Conservation (phyloP, 2,329 filamentous ascomycete species). For the Aspergillus sp. region DNA sequence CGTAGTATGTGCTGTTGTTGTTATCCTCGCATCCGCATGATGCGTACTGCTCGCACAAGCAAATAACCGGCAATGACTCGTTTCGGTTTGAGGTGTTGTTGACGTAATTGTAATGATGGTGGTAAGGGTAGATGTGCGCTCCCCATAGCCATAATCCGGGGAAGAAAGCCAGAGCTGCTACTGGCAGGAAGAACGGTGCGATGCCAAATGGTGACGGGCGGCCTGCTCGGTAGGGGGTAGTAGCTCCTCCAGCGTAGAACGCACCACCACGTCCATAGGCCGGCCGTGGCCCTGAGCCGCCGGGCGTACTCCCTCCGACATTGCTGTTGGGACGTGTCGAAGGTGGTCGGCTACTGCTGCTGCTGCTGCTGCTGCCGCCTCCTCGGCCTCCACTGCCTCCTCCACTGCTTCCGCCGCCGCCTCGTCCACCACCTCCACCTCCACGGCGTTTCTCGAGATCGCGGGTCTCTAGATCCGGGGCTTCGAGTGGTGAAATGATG, state of each 20-base stretch:
- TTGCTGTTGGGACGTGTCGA: conserved; percentile 29
- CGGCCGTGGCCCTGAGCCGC: conserved; percentile 49
- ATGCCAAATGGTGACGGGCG: conserved; percentile 53
- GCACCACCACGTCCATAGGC: conserved; percentile 53
- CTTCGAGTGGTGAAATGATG: conserved; percentile 19
- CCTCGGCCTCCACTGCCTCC: conserved; percentile 28
- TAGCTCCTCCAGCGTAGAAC: conserved; percentile 61
- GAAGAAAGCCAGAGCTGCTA: conserved; percentile 53
- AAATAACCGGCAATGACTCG: conserved; percentile 58
- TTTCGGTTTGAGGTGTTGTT: conserved; percentile 52
- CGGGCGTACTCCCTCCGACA: conserved; percentile 34
- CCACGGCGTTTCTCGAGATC: conserved; percentile 56
- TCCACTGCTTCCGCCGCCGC: conserved; percentile 27
- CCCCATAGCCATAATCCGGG: conserved; percentile 61
- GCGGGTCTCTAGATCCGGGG: conserved; percentile 37
- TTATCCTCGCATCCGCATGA: conserved; percentile 63
- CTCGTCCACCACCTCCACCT: conserved; percentile 44
- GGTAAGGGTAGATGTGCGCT: conserved; percentile 61
- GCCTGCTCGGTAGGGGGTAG: conserved; percentile 56
- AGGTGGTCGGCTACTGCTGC: conserved; percentile 27
- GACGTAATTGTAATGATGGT: conserved; percentile 53
- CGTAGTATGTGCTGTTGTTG: conserved; percentile 48
- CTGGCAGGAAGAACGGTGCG: conserved; percentile 53
- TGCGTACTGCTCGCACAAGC: conserved; percentile 59
- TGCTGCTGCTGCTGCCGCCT: conserved; percentile 26